These are phyloP conservation scores for Starmerella sirachaensis DNA, from an alignment of 805 yeast genomes.

Conservation along the genomic window DNA sequence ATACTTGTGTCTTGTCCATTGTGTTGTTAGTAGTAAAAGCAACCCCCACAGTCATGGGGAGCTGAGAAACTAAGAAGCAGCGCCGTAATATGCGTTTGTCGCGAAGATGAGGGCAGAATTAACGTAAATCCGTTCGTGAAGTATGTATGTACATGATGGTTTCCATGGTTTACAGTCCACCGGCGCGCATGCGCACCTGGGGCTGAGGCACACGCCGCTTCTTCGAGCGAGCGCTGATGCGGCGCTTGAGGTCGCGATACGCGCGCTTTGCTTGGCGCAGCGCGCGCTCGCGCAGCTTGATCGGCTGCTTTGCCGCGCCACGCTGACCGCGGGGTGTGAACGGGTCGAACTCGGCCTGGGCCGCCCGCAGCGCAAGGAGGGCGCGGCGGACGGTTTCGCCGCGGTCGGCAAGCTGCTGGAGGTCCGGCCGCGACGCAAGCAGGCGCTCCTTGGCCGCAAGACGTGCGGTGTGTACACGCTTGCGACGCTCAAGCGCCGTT, in stretches of 20 bases:
- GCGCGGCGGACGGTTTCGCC: slow-evolving; percentile 19
- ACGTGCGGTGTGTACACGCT: slow-evolving; percentile 8
- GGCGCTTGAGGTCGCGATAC: slow-evolving; percentile 22
- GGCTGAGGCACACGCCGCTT: slow-evolving; percentile 25
- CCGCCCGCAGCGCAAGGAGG: slow-evolving; percentile 19
- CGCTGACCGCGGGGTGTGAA: slow-evolving; percentile 24
- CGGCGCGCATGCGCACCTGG: slow-evolving; percentile 13
- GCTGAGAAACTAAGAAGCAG: too few species aligned
- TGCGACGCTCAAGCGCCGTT: slow-evolving; percentile 4
- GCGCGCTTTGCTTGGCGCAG: slow-evolving; percentile 23
- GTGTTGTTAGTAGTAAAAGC: too few species aligned
- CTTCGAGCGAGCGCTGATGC: slow-evolving; percentile 20
- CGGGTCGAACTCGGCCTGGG: slow-evolving; percentile 22
- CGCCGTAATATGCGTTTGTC: not conserved
- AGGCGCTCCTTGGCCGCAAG: slow-evolving; percentile 10
- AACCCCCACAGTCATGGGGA: too few species aligned
- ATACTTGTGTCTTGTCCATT: too few species aligned
- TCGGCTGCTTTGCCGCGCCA: slow-evolving; percentile 24
- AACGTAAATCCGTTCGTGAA: not conserved
- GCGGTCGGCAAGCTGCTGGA: slow-evolving; percentile 18
- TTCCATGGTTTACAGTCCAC: too few species aligned
- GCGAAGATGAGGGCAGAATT: too few species aligned
- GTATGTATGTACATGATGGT: slow-evolving; percentile 23
- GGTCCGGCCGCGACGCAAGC: slow-evolving; percentile 21
- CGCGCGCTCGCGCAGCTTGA: slow-evolving; percentile 24